A percentile compares a stretch with the other conserved stretches of the same genome.
These are phyloP conservation scores for Piromyces sp. DNA, from an alignment of 192 early-diverging fungal genomes.

Conservation along the genomic window DNA sequence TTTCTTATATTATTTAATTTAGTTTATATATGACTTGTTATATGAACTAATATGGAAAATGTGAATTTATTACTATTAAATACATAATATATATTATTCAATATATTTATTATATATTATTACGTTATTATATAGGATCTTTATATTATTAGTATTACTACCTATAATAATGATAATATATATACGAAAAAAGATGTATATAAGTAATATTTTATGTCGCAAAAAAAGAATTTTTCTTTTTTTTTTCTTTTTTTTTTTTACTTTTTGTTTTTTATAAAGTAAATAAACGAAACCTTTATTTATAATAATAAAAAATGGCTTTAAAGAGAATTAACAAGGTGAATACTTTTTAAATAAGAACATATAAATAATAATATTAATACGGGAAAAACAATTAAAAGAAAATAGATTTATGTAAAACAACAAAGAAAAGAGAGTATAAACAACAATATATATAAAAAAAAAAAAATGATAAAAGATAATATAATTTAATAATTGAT, in stretches of 20 bases:
- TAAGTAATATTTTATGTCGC: neutral
- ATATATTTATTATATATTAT: too few relatives aligned
- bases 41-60: too few relatives aligned
- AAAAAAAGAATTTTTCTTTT: neutral
- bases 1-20: too few relatives aligned
- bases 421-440: neutral
- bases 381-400: neutral
- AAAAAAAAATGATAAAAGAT: too few relatives aligned
- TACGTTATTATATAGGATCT: too few relatives aligned
- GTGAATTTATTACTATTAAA: too few relatives aligned
- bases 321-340: slow-evolving; percentile 98
- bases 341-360: slow-evolving; percentile 7
- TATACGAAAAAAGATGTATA: neutral
- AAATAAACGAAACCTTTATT: neutral
- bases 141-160: neutral
- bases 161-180: neutral
- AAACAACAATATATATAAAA: too few relatives aligned
- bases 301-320: slow-evolving; percentile 61
- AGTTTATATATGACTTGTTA: too few relatives aligned
- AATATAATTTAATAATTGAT: too few relatives aligned
- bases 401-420: neutral
- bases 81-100: too few relatives aligned
- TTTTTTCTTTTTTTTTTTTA: neutral
- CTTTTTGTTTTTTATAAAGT: neutral
- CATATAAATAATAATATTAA: neutral